Evolutionary conservation across 331 rosid genomes (phyloP).

Genomic region (Rosa hybrid): DNA sequence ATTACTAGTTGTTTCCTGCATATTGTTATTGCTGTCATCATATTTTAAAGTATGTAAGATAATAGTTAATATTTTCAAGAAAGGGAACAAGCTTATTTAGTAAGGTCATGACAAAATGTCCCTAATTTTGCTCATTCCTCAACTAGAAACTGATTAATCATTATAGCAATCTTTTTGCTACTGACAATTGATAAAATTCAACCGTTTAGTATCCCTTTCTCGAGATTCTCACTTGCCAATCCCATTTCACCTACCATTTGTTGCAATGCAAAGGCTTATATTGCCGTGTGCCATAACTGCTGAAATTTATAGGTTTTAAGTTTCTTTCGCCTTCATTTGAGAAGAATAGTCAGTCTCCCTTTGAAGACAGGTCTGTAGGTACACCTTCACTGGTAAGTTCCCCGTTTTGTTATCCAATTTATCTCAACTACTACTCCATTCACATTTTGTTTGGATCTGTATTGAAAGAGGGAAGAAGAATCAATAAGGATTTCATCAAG

Average conservation of each 20-base stretch:
- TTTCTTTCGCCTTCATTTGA: slow-evolving; percentile 3
- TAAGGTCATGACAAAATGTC: neutral
- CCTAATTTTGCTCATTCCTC: neutral
- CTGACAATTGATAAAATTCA: neutral
- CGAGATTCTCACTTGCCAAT: neutral
- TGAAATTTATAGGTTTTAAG: neutral
- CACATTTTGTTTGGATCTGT: neutral
- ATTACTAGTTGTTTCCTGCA: neutral
- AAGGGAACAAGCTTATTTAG: slow-evolving; percentile 1
- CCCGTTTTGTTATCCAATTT: neutral
- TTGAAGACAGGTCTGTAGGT: neutral
- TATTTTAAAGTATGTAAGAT: neutral
- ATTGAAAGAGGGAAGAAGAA: neutral
- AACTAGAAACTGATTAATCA: neutral
- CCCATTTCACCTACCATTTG: slow-evolving; percentile 20
- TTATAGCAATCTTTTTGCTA: neutral
- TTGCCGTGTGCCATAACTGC: slow-evolving; percentile 13
- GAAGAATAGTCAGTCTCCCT: slow-evolving; percentile 3
- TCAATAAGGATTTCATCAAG: neutral
- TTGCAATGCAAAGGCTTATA: slow-evolving; percentile 22
- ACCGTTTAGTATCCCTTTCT: slow-evolving; percentile 2
- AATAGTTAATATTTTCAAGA: neutral
- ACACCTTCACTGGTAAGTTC: slow-evolving; percentile 1
- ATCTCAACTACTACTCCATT: neutral
- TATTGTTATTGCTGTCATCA: neutral